Conservation (phyloP, 495 filamentous ascomycete species). For the Penicillium pulvis region DNA sequence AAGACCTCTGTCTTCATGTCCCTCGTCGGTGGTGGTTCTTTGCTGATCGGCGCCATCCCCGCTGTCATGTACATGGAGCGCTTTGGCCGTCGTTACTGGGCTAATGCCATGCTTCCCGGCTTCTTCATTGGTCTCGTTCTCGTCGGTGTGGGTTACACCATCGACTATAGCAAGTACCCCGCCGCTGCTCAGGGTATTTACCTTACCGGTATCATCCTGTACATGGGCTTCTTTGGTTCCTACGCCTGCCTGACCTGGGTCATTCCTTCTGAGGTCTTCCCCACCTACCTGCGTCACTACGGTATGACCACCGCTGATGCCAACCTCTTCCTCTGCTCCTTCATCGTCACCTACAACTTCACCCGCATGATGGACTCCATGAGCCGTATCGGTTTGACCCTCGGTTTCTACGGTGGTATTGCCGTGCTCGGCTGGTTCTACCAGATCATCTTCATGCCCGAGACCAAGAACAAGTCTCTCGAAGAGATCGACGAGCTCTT, state of each 20-base stretch:
- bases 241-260: conserved; percentile 67
- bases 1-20: conserved; percentile 61
- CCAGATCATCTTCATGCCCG: conserved; percentile 63
- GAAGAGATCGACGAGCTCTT: conserved; percentile 65
- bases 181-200: conserved; percentile 52
- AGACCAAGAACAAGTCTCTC: conserved; percentile 64
- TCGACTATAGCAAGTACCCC: conserved; percentile 39
- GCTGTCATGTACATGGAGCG: conserved; percentile 62
- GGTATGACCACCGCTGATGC: conserved; percentile 61
- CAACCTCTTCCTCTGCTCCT: conserved; percentile 59
- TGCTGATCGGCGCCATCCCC: conserved; percentile 59
- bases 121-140: conserved; percentile 62
- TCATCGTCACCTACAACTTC: conserved; percentile 68
- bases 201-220: conserved; percentile 59
- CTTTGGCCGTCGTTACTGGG: conserved; percentile 63
- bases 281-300: conserved; percentile 60
- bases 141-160: conserved; percentile 56
- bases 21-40: conserved; percentile 60
- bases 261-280: conserved; percentile 60
- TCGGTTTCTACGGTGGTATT: conserved; percentile 65
- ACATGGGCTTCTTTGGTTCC: conserved; percentile 64
- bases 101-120: conserved; percentile 60
- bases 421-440: conserved; percentile 59
- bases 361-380: conserved; percentile 58
- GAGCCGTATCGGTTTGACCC: conserved; percentile 56